These are phyloP conservation scores for Geranomyces variabilis DNA, from an alignment of 192 early-diverging fungal genomes.

Conservation along the genomic window DNA sequence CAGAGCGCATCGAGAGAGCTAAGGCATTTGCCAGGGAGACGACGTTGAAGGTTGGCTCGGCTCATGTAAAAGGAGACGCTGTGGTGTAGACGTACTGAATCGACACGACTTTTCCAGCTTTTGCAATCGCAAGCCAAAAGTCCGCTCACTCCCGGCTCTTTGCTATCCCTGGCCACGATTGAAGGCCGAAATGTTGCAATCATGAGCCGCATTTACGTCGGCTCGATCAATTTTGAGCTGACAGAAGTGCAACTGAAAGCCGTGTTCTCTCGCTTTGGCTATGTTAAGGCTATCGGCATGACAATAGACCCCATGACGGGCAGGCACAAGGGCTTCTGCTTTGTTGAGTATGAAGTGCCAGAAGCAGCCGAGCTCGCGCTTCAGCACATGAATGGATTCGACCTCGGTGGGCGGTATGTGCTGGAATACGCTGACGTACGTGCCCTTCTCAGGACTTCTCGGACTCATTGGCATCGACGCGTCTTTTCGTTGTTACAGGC, in stretches of 20 bases:
- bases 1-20: conserved; percentile 37
- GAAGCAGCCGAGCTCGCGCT: conserved; percentile 82
- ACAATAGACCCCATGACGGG: conserved; percentile 74
- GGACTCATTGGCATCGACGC: no score
- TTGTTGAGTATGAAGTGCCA: conserved; percentile 86
- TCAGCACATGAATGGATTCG: conserved; percentile 77
- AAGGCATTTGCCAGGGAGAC: conserved; percentile 42
- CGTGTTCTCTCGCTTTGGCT: conserved; percentile 79
- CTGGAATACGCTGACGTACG: background rate
- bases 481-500: conserved; percentile 29
- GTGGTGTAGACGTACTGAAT: no score
- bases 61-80: background rate
- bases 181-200: conserved; percentile 33
- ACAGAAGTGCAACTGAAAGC: conserved; percentile 77
- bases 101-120: background rate
- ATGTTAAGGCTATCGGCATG: conserved; percentile 77
- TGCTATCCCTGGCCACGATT: conserved; percentile 9
- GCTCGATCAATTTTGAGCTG: conserved; percentile 85
- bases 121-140: conserved; percentile 2
- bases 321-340: conserved; percentile 88
- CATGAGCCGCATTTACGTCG: conserved; percentile 74
- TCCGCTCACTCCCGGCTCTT: background rate
- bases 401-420: conserved; percentile 74
- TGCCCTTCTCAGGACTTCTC: background rate
- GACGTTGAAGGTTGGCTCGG: conserved; percentile 13